Conservation (phyloP, 768 basidiomycete genomes). For the Suillus discolor region DNA sequence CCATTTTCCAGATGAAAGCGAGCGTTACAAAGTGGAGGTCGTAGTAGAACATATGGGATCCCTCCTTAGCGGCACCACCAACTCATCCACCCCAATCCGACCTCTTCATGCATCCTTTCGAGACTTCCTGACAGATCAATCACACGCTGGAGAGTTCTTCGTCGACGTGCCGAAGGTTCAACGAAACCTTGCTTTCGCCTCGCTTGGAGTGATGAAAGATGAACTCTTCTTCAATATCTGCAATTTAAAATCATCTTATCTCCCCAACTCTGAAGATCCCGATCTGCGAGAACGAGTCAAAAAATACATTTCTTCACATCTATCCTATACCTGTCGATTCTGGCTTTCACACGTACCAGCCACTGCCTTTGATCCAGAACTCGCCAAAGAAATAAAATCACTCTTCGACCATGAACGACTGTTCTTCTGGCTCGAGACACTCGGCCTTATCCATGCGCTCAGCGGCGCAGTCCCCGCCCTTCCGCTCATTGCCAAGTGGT, state of each 20-base stretch:
- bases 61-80: too few species aligned
- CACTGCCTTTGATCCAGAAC: neutral
- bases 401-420: slow-evolving; percentile 2
- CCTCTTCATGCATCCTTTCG: slow-evolving; percentile 30
- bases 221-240: slow-evolving; percentile 39
- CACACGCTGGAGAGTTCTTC: slow-evolving; percentile 17
- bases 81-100: slow-evolving; percentile 12
- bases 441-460: too few species aligned
- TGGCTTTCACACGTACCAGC: slow-evolving; percentile 13
- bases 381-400: neutral
- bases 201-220: slow-evolving; percentile 30
- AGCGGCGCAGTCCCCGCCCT: too few species aligned
- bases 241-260: slow-evolving; percentile 32
- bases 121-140: slow-evolving; percentile 26
- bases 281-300: slow-evolving; percentile 1
- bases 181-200: slow-evolving; percentile 21
- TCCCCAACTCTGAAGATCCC: slow-evolving; percentile 27
- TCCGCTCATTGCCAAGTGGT: too few species aligned
- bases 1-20: too few species aligned
- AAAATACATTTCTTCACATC: slow-evolving; percentile 6
- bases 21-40: too few species aligned
- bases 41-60: too few species aligned
- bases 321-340: slow-evolving; percentile 16
- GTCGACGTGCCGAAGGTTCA: slow-evolving; percentile 18
- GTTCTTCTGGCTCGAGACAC: too few species aligned